phyloP scores from a whole-genome alignment of 345 rosid species.

The Carallia brachiata region DNA sequence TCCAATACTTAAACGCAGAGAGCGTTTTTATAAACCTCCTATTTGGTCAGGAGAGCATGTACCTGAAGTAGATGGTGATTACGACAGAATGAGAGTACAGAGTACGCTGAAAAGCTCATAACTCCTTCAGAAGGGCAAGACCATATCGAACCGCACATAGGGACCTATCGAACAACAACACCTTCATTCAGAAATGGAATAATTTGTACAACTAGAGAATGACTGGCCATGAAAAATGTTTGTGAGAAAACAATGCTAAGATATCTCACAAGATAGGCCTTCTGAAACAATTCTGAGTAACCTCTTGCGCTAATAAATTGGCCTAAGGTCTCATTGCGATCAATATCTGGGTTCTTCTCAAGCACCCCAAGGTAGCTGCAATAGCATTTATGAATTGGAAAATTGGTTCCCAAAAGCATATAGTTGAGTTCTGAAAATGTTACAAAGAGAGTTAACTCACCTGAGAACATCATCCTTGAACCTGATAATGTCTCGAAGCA shows the following conservation, averaged over 20 bases:
- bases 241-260: background rate
- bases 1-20: background rate
- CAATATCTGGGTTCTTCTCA: slow-evolving; percentile 59
- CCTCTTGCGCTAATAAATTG: slow-evolving; percentile 59
- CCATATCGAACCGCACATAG: slow-evolving; percentile 89
- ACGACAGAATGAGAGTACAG: slow-evolving; percentile 77
- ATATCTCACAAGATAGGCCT: slow-evolving; percentile 75
- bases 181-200: background rate
- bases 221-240: background rate
- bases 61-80: slow-evolving; percentile 94
- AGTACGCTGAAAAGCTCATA: slow-evolving; percentile 74
- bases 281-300: slow-evolving; percentile 76
- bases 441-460: slow-evolving; percentile 18
- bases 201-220: background rate
- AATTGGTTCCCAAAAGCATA: no score
- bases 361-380: slow-evolving; percentile 62
- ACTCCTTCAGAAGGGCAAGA: slow-evolving; percentile 78
- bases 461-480: slow-evolving; percentile 65
- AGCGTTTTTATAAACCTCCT: background rate
- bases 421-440: background rate
- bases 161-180: slow-evolving; percentile 45
- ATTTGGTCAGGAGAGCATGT: background rate
- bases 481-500: slow-evolving; percentile 66
- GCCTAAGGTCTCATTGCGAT: slow-evolving; percentile 66
- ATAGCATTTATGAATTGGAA: background rate